phyloP scores from a whole-genome alignment of 495 filamentous ascomycete species.

The Poronia punctata region DNA sequence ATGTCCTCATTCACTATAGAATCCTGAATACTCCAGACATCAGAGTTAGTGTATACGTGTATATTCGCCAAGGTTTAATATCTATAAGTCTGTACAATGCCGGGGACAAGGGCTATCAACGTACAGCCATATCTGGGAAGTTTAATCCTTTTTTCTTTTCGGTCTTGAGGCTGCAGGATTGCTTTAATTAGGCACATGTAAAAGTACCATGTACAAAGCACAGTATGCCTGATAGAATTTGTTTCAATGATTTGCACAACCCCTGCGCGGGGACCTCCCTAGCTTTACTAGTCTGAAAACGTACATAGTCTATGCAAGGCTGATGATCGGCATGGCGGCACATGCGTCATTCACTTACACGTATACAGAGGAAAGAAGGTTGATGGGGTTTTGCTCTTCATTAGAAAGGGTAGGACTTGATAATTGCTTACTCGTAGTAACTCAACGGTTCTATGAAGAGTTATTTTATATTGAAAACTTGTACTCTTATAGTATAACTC shows the following conservation, averaged over 20 bases:
- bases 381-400: too few species aligned
- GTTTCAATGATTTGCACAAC: neutral
- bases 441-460: too few species aligned
- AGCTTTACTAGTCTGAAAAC: too few species aligned
- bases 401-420: neutral
- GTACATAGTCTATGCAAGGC: conserved; percentile 7
- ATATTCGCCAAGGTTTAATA: neutral
- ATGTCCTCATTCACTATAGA: conserved; percentile 22
- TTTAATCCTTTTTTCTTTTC: neutral
- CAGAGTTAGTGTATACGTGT: conserved; percentile 5
- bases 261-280: neutral
- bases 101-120: neutral
- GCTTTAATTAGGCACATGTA: too few species aligned
- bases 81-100: neutral
- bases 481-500: neutral
- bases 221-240: too few species aligned
- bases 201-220: too few species aligned
- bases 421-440: neutral
- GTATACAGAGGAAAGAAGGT: too few species aligned
- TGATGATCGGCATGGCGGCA: neutral
- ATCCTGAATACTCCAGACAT: conserved; percentile 1
- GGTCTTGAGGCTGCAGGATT: too few species aligned
- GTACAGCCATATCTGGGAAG: conserved; percentile 10
- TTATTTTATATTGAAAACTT: too few species aligned
- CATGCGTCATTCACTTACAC: conserved; percentile 16